Percentiles rank a stretch among this genome's conserved stretches.
phyloP scores from a whole-genome alignment of 2,329 filamentous ascomycete genomes.

The Sordariomycetes sp. region DNA sequence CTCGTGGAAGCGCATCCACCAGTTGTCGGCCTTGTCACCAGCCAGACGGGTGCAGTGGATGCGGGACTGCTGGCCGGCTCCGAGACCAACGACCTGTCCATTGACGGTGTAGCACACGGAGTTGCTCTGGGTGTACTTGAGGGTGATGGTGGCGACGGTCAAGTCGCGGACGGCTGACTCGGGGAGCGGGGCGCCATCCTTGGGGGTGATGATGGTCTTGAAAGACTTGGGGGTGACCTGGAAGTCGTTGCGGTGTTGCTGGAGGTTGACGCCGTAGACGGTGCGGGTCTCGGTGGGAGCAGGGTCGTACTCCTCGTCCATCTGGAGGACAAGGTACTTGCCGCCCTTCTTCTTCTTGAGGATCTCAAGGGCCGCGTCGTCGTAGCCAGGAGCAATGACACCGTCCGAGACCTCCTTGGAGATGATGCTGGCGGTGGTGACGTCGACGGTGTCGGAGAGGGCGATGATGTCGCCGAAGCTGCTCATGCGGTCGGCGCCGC shows the following conservation, averaged over 20 bases:
- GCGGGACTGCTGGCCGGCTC: conserved; percentile 91
- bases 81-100: conserved; percentile 87
- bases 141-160: conserved; percentile 88
- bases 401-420: conserved; percentile 96
- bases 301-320: conserved; percentile 80
- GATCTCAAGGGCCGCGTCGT: conserved; percentile 77
- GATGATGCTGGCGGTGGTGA: conserved; percentile 94
- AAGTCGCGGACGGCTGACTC: conserved; percentile 81
- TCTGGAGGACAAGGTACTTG: conserved; percentile 91
- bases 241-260: conserved; percentile 89
- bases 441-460: conserved; percentile 81
- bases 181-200: conserved; percentile 62
- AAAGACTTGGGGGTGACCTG: conserved; percentile 81
- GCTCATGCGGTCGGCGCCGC: conserved; percentile 96
- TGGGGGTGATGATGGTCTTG: conserved; percentile 75
- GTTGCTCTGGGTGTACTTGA: conserved; percentile 99
- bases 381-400: conserved; percentile 84
- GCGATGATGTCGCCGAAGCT: conserved; percentile 97
- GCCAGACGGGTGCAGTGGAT: conserved; percentile 98
- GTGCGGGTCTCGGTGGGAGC: conserved; percentile 75
- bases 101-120: conserved; percentile 95
- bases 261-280: conserved; percentile 81
- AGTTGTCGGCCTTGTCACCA: conserved; percentile 97
- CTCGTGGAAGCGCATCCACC: conserved; percentile 98
- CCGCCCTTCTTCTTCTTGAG: conserved; percentile 97